These are phyloP conservation scores for Trichoderma afroharzianum DNA, from an alignment of 2,329 filamentous ascomycete species.

Conservation along the genomic window DNA sequence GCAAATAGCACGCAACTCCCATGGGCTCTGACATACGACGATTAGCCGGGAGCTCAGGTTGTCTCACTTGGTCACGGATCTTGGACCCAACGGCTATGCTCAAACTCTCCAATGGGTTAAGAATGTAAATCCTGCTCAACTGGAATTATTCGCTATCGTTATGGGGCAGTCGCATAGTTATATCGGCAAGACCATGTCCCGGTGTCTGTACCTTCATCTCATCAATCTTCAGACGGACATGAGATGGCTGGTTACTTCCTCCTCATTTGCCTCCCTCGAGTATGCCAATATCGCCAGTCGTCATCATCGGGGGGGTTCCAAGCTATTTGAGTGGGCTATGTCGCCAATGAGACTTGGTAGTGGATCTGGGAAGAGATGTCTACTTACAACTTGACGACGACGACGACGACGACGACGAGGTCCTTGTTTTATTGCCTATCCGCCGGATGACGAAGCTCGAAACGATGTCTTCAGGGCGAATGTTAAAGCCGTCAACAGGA, in stretches of 20 bases:
- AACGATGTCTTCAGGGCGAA: conserved; percentile 46
- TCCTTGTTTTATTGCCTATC: conserved; percentile 45
- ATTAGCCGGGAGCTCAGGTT: conserved; percentile 61
- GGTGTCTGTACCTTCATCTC: not conserved
- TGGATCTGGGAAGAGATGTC: not conserved
- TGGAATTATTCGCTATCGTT: conserved; percentile 65
- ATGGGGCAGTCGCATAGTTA: conserved; percentile 31
- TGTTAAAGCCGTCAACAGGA: not conserved
- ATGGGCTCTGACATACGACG: conserved; percentile 53
- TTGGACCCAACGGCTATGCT: conserved; percentile 17
- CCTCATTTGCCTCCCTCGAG: conserved; percentile 51
- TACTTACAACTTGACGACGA: conserved; percentile 62
- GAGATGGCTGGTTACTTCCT: conserved; percentile 24
- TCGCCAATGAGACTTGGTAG: not conserved
- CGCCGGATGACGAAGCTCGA: conserved; percentile 59
- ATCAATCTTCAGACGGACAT: not conserved
- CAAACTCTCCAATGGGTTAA: conserved; percentile 47
- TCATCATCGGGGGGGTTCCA: not conserved
- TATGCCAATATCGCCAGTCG: conserved; percentile 32
- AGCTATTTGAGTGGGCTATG: not conserved
- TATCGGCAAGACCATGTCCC: not conserved
- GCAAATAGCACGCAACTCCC: conserved; percentile 63
- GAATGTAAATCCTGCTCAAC: conserved; percentile 50
- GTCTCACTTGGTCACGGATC: conserved; percentile 25
- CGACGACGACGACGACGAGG: conserved; percentile 56